Evolutionary conservation across 441 rosid species (phyloP).

Genomic region (Pelargonium australe): DNA sequence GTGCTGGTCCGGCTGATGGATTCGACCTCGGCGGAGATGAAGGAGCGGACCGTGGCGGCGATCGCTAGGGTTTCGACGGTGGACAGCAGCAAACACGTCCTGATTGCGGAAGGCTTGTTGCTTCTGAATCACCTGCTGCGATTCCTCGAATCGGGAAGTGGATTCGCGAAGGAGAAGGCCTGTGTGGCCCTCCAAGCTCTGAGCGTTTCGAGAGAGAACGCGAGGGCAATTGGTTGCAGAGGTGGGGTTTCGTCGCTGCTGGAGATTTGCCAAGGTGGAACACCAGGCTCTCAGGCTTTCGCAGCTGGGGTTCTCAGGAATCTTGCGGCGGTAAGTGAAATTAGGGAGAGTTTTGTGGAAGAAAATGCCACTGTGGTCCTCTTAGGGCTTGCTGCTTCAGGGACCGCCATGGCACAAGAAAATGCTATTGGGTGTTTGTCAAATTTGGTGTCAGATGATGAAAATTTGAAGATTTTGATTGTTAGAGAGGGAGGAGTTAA

Average conservation of each 20-base stretch:
- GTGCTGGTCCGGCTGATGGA: slow-evolving; percentile 67
- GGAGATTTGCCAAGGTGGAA: slow-evolving; percentile 73
- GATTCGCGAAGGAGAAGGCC: slow-evolving; percentile 68
- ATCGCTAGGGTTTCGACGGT: slow-evolving; percentile 65
- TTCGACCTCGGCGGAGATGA: slow-evolving; percentile 51
- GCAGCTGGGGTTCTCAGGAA: slow-evolving; percentile 82
- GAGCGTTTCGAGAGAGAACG: slow-evolving; percentile 63
- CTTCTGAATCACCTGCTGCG: slow-evolving; percentile 71
- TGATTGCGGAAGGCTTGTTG: slow-evolving; percentile 65
- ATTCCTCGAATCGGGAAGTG: slow-evolving; percentile 70
- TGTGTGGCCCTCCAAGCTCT: slow-evolving; percentile 62
- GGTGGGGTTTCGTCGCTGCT: slow-evolving; percentile 78
- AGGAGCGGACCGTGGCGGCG: slow-evolving; percentile 66
- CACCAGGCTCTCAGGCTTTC: slow-evolving; percentile 74
- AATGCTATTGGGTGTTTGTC: slow-evolving; percentile 68
- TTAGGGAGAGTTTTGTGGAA: slow-evolving; percentile 60
- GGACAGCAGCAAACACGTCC: slow-evolving; percentile 70
- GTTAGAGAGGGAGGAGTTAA: slow-evolving; percentile 65
- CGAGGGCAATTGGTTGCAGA: slow-evolving; percentile 72
- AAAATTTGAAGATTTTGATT: slow-evolving; percentile 46
- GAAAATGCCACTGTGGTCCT: slow-evolving; percentile 59
- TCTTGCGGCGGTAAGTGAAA: slow-evolving; percentile 49
- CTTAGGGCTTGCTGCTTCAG: slow-evolving; percentile 49
- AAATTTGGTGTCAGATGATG: slow-evolving; percentile 52
- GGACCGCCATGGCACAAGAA: slow-evolving; percentile 71